Evolutionary conservation across 2,329 filamentous ascomycete species (phyloP), one percentile per base, ranked within the genome.

Genomic region (Meredithiella fracta): DNA sequence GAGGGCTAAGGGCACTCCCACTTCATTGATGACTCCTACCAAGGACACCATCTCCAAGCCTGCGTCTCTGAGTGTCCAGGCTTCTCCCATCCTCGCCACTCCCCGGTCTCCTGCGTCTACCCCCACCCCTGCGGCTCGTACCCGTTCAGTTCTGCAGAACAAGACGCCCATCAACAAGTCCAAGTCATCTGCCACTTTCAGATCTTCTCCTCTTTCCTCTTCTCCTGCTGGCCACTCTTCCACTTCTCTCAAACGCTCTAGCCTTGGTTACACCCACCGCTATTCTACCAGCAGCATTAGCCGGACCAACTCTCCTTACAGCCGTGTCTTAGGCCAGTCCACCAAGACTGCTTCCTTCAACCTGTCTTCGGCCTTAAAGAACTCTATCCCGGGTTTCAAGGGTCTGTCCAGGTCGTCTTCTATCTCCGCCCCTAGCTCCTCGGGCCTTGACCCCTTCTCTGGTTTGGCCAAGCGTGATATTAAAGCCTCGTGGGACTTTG

Each of bases 401-500:
- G 70, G 73, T 49, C 75, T 72, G 58, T 61, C 65, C 14, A 55
- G 49, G 40, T 7, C 38, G 15, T 47, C 56, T n/a, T 47, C 56
- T n/a, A 38, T 51, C 42, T 65, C 61, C 57, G 53, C 61, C 59
- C 57, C 62, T 40, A 29, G 44, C 22, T 42, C 37, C 5, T 20
- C 59, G 56, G 58, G 60, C 25, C 26, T 34, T 1, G 23, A 31
- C 20, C n/a, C n/a, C n/a, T 14, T 37, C 23, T 4, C 29, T 29
- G 55, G 56, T 51, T 64, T 77, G 37, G 60, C 68, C 44, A 71
- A 72, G 59, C 65, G 72, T 22, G 72, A 76, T 54, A 67, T 75
- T 62, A 78, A 84, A 65, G 75, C 79, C 34, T 76, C 76, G 58
- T 96, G 89, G 90, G 85, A 85, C 72, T 97, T 98, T 65, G 85